Percentiles rank a stretch among this genome's conserved stretches.
Evolutionary conservation across 2,329 filamentous ascomycete genomes (phyloP).

Genomic region (Tympanopsis confertula): DNA sequence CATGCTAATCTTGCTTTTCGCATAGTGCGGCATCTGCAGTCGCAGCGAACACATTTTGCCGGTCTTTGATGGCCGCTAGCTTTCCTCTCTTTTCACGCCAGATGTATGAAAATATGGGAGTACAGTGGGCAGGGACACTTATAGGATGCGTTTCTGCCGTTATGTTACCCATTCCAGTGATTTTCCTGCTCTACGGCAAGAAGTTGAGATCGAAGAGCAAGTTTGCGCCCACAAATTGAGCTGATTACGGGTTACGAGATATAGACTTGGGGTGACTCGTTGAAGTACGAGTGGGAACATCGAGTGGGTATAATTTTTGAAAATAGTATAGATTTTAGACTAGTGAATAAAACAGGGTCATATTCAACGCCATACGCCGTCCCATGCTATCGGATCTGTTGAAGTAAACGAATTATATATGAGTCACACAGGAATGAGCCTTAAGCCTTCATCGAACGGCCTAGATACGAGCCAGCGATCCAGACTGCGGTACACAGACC

Average conservation of each 20-base stretch:
- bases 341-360: no score
- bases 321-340: no score
- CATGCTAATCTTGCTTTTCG: not conserved
- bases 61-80: slow-evolving; percentile 43
- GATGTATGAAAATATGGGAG: slow-evolving; percentile 18
- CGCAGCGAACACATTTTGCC: slow-evolving; percentile 45
- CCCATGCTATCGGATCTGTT: no score
- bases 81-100: slow-evolving; percentile 46
- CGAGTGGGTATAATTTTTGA: no score
- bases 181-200: slow-evolving; percentile 19
- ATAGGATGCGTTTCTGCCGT: slow-evolving; percentile 20
- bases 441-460: no score
- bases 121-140: slow-evolving; percentile 18
- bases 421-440: no score
- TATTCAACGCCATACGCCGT: no score
- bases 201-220: slow-evolving; percentile 14
- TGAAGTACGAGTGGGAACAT: no score
- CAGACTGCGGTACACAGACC: not conserved
- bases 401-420: no score
- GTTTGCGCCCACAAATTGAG: no score
- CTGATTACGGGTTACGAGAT: no score
- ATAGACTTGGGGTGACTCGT: no score
- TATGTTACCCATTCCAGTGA: slow-evolving; percentile 19
- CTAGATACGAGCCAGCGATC: not conserved
- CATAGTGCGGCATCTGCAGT: slow-evolving; percentile 37